Evolutionary conservation across 495 filamentous ascomycete species (phyloP).

Genomic region (Talaromyces nanjingensis): DNA sequence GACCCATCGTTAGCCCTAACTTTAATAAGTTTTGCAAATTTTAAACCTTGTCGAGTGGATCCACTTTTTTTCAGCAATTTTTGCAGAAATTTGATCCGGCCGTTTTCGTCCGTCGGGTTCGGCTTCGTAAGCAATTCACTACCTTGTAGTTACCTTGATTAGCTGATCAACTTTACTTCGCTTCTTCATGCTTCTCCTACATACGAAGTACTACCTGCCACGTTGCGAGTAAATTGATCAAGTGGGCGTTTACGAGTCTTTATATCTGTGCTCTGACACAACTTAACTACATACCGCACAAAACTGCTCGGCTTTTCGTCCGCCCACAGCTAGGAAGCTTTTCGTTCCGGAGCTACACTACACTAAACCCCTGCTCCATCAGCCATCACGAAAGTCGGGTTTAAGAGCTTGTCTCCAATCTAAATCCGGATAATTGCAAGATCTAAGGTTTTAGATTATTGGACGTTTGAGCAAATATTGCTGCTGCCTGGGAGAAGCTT

Average conservation of each 20-base stretch:
- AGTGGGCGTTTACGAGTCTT: neutral
- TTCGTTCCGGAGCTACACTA: neutral
- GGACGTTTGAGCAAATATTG: neutral
- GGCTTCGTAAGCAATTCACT: neutral
- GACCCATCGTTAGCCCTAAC: neutral
- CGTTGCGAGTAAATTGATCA: neutral
- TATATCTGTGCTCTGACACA: neutral
- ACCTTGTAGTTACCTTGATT: neutral
- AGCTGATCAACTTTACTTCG: neutral
- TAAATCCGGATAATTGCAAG: neutral
- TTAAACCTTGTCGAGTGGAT: too few species aligned
- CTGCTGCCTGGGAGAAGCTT: neutral
- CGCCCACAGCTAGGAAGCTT: neutral
- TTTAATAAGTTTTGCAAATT: neutral
- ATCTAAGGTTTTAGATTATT: neutral
- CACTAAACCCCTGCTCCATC: neutral
- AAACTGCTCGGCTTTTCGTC: neutral
- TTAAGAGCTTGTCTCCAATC: neutral
- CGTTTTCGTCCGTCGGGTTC: neutral
- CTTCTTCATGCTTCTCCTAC: neutral
- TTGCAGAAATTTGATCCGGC: neutral
- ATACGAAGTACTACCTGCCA: neutral
- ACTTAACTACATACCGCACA: too few species aligned
- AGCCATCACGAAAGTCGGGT: neutral
- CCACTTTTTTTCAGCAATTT: too few species aligned